Evolutionary conservation across 1,139 yeast species (phyloP), one percentile per base, ranked within the genome.

Genomic region (Trichomonascaceae sp.): DNA sequence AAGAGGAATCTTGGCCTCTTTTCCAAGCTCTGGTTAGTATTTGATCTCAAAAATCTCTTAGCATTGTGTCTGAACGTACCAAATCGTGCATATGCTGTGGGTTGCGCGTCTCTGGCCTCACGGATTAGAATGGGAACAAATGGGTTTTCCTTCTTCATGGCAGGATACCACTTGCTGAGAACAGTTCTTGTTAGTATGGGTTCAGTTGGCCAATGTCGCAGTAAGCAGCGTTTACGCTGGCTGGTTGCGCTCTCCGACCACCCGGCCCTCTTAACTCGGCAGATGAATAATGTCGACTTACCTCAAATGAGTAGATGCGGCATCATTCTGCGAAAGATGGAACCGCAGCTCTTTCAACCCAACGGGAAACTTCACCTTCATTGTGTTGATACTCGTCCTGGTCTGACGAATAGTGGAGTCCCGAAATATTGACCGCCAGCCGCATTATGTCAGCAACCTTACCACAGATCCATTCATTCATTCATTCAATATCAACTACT

Each of bases 291-390:
- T 4, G 13, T 22, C 3, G 18, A 27, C 61, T 42, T 48, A 62
- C 68, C 64, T 69, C 49, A 77, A 65, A 17, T 80, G 75, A 17
- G 66, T 64, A 17, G 85, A 71, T 8, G 82, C 74, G 43, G 74
- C 73, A 23, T 82, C 81, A 18, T 80, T 69, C 58, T 79, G 92
- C 34, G 84, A 76, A 44, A 80, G 67, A 51, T 79, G 82, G 59
- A 80, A 78, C 57, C 93, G 71, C 51, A 80, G 67, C 62, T 80
- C 92, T 54, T 68, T 78, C 45, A 80, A 68, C 17, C 80, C 70
- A 39, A 64, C 62, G 29, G 87, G 81, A 41, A 78, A 63, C 11
- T 20, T 20, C 23, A 20, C 23, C 23, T 20, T 20, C 23, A 20
- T 20, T 6, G 11, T 20, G 6, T 11, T 20, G 11, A 6, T 20